phyloP scores from a whole-genome alignment of 2,329 filamentous ascomycete species.

The Ascochyta clinopodiicola region DNA sequence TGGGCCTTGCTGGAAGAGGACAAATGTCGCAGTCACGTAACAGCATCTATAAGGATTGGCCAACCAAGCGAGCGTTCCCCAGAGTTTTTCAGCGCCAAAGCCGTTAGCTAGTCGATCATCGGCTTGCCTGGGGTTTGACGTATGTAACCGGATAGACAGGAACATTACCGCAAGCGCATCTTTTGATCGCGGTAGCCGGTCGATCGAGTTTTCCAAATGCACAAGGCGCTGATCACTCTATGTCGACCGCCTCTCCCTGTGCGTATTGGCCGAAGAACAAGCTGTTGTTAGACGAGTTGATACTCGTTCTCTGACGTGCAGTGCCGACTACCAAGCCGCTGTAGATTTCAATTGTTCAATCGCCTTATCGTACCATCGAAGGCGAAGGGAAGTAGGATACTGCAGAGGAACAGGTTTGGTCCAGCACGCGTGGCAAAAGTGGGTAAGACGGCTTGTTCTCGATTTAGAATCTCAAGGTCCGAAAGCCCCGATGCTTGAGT shows the following conservation, averaged over 20 bases:
- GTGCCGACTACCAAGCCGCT: too few species aligned
- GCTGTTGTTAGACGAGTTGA: background rate
- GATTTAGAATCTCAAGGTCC: conserved; percentile 1
- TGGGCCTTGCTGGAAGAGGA: background rate
- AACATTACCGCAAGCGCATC: conserved; percentile 4
- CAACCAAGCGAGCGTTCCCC: conserved; percentile 2
- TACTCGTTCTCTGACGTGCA: background rate
- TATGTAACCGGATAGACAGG: conserved; percentile 12
- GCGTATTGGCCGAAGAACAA: too few species aligned
- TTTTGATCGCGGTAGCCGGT: background rate
- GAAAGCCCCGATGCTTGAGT: conserved; percentile 3
- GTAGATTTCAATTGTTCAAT: background rate
- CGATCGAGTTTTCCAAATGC: background rate
- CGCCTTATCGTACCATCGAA: background rate
- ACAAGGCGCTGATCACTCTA: background rate
- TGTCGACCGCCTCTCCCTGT: background rate
- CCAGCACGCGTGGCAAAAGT: conserved; percentile 10
- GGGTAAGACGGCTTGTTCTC: conserved; percentile 4
- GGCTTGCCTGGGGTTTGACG: conserved; percentile 4
- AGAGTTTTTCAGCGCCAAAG: conserved; percentile 7
- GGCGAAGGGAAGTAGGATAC: too few species aligned
- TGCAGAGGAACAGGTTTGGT: background rate
- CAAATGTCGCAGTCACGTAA: conserved; percentile 24
- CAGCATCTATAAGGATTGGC: conserved; percentile 21
- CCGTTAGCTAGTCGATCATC: conserved; percentile 8